phyloP scores from a whole-genome alignment of 2,329 filamentous ascomycete species.

The Balansia obtecta region DNA sequence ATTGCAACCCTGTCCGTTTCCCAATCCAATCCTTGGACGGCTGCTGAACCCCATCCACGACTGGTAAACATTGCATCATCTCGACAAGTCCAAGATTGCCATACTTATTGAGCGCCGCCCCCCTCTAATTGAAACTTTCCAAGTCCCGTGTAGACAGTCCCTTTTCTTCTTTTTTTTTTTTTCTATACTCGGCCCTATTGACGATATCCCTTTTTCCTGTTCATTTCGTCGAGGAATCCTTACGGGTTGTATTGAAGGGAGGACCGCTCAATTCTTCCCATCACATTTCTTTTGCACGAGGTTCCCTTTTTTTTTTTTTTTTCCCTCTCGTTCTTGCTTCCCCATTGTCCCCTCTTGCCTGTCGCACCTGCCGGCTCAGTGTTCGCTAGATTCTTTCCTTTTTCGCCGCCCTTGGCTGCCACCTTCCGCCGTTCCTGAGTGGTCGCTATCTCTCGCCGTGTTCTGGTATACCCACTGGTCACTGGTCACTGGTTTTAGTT shows the following conservation, averaged over 20 bases:
- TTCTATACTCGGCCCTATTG: background rate
- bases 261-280: background rate
- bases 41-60: background rate
- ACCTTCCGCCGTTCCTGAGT: background rate
- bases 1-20: background rate
- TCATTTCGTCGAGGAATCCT: conserved; percentile 3
- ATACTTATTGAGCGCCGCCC: background rate
- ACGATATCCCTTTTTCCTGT: background rate
- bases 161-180: background rate
- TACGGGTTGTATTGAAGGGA: conserved; percentile 5
- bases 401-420: background rate
- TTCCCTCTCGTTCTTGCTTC: background rate
- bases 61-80: background rate
- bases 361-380: conserved; percentile 4
- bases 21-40: background rate
- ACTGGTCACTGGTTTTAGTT: no score
- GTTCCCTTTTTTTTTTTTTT: no score
- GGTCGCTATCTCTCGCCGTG: background rate
- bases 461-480: background rate
- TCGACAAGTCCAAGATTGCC: background rate
- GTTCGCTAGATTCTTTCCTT: conserved; percentile 5
- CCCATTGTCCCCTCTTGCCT: background rate
- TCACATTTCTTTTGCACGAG: background rate
- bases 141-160: background rate
- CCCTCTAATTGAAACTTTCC: background rate